Evolutionary conservation across 371 early-diverging fungal genomes (phyloP).

Genomic region (Mucor plumbeus): DNA sequence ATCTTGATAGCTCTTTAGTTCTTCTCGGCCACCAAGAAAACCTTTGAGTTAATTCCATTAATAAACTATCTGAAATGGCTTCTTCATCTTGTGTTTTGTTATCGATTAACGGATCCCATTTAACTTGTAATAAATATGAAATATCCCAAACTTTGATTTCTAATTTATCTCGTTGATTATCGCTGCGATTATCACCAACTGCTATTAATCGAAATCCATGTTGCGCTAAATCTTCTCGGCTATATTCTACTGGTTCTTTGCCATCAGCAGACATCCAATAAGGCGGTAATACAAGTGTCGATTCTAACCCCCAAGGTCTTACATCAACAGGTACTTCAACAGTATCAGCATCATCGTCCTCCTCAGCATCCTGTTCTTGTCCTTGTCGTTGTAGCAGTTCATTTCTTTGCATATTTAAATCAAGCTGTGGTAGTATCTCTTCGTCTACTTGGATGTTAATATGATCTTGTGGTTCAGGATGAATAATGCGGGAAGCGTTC

Average conservation of each 20-base stretch:
- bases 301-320: conserved; percentile 51
- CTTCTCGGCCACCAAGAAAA: conserved; percentile 49
- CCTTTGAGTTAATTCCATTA: conserved; percentile 8
- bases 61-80: background rate
- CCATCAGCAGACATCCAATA: conserved; percentile 24
- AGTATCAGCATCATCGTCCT: conserved; percentile 26
- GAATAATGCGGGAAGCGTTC: background rate
- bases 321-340: conserved; percentile 23
- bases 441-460: background rate
- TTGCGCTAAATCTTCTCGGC: conserved; percentile 6
- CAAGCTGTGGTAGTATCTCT: background rate
- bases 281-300: conserved; percentile 47
- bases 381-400: background rate
- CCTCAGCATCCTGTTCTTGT: conserved; percentile 8
- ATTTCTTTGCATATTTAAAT: background rate
- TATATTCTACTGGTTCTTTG: background rate
- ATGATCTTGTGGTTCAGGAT: background rate
- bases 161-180: conserved; percentile 73
- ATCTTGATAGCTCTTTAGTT: conserved; percentile 22
- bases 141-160: conserved; percentile 57
- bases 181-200: conserved; percentile 94
- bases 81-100: background rate
- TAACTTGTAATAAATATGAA: conserved; percentile 33
- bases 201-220: conserved; percentile 51
- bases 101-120: conserved; percentile 34